Evolutionary conservation across 805 yeast genomes (phyloP).

Genomic region (Metschnikowia dekortorum): DNA sequence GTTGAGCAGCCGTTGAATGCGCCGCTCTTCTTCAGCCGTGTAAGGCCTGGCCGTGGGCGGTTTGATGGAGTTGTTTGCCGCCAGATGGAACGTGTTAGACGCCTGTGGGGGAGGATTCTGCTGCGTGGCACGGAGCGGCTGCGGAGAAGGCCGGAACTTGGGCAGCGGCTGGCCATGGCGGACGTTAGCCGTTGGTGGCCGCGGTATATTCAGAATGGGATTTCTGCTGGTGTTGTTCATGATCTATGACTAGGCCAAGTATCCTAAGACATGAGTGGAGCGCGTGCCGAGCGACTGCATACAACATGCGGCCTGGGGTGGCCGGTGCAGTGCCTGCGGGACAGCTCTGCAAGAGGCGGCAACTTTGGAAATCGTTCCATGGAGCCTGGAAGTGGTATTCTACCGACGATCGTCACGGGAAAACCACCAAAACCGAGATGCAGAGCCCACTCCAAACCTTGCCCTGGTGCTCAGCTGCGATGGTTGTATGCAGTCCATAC

Average conservation of each 20-base stretch:
- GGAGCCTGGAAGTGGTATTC: too few species aligned
- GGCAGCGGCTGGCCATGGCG: neutral
- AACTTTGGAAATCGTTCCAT: too few species aligned
- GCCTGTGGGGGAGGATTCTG: neutral
- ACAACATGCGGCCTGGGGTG: too few species aligned
- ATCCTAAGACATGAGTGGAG: neutral
- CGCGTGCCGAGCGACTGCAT: conserved; percentile 1
- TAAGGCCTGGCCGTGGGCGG: conserved; percentile 22
- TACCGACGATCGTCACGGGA: too few species aligned
- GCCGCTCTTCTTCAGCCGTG: conserved; percentile 28
- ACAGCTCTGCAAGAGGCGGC: too few species aligned
- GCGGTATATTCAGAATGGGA: neutral
- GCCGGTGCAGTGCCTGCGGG: too few species aligned
- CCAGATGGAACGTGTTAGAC: neutral
- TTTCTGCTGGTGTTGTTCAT: neutral
- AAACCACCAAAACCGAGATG: too few species aligned
- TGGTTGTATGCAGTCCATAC: too few species aligned
- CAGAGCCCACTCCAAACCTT: too few species aligned
- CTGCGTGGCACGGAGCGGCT: neutral
- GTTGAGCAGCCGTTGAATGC: conserved; percentile 31
- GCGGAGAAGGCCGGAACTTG: neutral
- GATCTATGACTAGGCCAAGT: neutral
- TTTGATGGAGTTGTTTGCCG: neutral
- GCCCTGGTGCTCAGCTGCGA: too few species aligned
- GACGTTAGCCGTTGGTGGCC: neutral